Evolutionary conservation across 345 rosid genomes (phyloP).

Genomic region (Clausena lansium): DNA sequence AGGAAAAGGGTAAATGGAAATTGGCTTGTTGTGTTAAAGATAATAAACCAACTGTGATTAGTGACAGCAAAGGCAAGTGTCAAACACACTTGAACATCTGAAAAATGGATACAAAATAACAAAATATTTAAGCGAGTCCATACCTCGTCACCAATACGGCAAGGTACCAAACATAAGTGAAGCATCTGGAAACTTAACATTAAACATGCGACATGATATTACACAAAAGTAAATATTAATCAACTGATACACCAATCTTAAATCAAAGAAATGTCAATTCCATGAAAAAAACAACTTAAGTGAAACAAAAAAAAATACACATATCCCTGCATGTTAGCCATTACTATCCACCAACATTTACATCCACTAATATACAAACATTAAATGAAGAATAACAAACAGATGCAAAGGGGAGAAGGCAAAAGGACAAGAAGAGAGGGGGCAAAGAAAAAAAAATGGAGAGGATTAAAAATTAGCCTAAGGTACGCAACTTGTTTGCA

Average conservation of each 20-base stretch:
- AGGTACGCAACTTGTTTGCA: slow-evolving; percentile 75
- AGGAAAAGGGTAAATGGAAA: too few species aligned
- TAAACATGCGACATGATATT: neutral
- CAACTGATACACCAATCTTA: neutral
- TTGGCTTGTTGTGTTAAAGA: too few species aligned
- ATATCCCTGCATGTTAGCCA: slow-evolving; percentile 12
- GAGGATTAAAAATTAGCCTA: slow-evolving; percentile 22
- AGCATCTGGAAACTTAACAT: neutral
- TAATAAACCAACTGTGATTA: too few species aligned
- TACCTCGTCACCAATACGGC: neutral
- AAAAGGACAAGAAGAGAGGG: too few species aligned
- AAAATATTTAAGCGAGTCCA: neutral
- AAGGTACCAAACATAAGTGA: neutral
- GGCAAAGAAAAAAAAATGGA: too few species aligned
- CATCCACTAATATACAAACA: slow-evolving; percentile 23
- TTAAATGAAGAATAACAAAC: neutral
- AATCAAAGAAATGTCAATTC: neutral
- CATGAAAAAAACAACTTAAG: neutral
- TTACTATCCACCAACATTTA: slow-evolving; percentile 28
- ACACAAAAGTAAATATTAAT: neutral
- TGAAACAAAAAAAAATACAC: neutral
- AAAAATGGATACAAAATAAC: neutral
- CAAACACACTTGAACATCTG: too few species aligned
- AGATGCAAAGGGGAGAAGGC: neutral
- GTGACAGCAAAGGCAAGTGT: too few species aligned